A percentile compares a stretch with the other conserved stretches of the same genome.
Conservation (phyloP, 352 stramenopile species). For the Phytophthora agathidicida region DNA sequence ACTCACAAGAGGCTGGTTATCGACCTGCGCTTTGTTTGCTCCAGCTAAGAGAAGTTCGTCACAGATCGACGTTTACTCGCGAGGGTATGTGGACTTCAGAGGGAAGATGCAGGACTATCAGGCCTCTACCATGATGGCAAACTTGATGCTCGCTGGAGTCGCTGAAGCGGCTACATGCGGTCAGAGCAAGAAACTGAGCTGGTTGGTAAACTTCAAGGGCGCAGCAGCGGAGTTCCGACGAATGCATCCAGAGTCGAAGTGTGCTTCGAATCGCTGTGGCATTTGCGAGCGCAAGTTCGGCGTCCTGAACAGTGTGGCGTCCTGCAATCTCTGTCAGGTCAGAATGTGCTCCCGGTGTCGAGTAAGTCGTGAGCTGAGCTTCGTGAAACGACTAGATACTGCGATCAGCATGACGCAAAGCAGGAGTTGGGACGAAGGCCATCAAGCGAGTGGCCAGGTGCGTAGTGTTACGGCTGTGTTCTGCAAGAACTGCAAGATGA, state of each 20-base stretch:
- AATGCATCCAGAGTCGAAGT: slow-evolving; percentile 8
- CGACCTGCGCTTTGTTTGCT: slow-evolving; percentile 37
- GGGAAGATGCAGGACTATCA: slow-evolving; percentile 40
- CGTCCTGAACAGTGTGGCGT: slow-evolving; percentile 35
- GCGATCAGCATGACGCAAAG: slow-evolving; percentile 2
- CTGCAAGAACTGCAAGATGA: slow-evolving; percentile 64
- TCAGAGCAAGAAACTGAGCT: slow-evolving; percentile 65
- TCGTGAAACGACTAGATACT: slow-evolving; percentile 19
- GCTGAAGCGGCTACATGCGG: slow-evolving; percentile 50
- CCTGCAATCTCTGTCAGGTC: slow-evolving; percentile 40
- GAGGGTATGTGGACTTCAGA: slow-evolving; percentile 30
- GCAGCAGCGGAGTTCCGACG: slow-evolving; percentile 22
- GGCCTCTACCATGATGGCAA: slow-evolving; percentile 25
- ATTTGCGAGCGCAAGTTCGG: slow-evolving; percentile 49
- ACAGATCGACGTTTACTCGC: slow-evolving; percentile 29
- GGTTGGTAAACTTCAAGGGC: slow-evolving; percentile 34
- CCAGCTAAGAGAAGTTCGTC: not conserved
- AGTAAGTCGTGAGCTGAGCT: slow-evolving; percentile 35
- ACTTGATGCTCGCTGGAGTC: slow-evolving; percentile 21
- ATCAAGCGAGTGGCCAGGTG: slow-evolving; percentile 16
- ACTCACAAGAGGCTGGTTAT: slow-evolving; percentile 28
- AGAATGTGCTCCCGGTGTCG: slow-evolving; percentile 49
- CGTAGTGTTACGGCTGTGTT: slow-evolving; percentile 39
- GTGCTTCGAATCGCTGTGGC: slow-evolving; percentile 27
- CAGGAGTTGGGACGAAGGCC: slow-evolving; percentile 25